These are phyloP conservation scores for Entrophospora sp. DNA, from an alignment of 192 early-diverging fungal genomes.

Conservation along the genomic window DNA sequence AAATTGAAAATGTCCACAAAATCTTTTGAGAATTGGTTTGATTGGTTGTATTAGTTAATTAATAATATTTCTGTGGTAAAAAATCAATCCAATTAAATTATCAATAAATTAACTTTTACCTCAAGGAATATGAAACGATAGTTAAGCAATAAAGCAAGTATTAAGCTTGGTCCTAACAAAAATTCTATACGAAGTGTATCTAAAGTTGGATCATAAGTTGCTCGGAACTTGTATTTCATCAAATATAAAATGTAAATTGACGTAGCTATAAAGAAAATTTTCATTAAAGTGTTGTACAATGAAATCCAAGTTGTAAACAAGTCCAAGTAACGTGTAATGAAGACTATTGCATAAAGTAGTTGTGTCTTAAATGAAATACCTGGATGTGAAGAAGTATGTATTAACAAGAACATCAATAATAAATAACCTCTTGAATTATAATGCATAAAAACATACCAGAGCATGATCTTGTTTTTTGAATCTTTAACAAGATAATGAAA, in stretches of 20 bases:
- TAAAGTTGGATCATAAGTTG: constrained; percentile 84
- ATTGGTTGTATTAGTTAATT: neutral
- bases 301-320: constrained; percentile 66
- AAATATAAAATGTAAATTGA: constrained; percentile 83
- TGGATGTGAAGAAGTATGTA: constrained; percentile 23
- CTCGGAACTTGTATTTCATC: constrained; percentile 78
- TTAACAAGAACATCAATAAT: neutral
- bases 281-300: constrained; percentile 92
- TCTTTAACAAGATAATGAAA: constrained; percentile 87
- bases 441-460: constrained; percentile 46
- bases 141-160: constrained; percentile 69
- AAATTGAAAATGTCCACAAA: constrained; percentile 96
- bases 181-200: constrained; percentile 91
- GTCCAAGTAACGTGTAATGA: constrained; percentile 91
- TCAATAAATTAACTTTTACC: constrained; percentile 35
- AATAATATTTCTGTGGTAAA: neutral
- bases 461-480: constrained; percentile 79
- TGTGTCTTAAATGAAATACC: constrained; percentile 99
- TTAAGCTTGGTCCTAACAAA: constrained; percentile 57
- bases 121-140: constrained; percentile 60
- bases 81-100: neutral
- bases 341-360: constrained; percentile 82
- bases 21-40: constrained; percentile 46
- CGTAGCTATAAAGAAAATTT: constrained; percentile 85
- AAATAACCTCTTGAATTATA: neutral